Percentiles rank a stretch among this genome's conserved stretches.
Evolutionary conservation across 169 alveolate species (phyloP).

Genomic region (Eimeria sp.): DNA sequence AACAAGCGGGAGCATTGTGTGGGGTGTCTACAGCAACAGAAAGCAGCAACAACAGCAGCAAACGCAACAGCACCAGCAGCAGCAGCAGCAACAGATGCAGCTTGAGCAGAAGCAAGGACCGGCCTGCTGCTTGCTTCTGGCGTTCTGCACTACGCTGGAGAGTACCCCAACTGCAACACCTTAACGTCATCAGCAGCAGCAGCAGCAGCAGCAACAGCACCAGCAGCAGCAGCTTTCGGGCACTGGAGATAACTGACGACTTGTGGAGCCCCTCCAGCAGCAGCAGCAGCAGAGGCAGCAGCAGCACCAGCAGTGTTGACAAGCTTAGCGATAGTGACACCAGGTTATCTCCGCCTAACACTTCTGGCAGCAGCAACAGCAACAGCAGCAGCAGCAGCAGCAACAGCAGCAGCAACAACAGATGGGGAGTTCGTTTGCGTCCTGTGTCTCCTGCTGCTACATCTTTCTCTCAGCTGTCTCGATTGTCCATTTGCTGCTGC

Average conservation of each 20-base stretch:
- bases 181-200: constrained; percentile 13
- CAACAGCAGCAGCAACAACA: constrained; percentile 37
- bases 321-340: neutral
- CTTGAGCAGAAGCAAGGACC: too few species aligned
- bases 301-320: neutral
- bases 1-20: too few species aligned
- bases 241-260: neutral
- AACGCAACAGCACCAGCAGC: too few species aligned
- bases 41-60: too few species aligned
- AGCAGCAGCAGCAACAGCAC: neutral
- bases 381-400: constrained; percentile 33
- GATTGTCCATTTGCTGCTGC: neutral
- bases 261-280: neutral
- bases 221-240: neutral
- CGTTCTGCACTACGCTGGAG: too few species aligned
- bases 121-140: too few species aligned
- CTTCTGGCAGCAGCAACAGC: neutral
- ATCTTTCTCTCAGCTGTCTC: neutral
- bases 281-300: constrained; percentile 26
- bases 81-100: too few species aligned
- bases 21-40: too few species aligned
- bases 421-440: neutral
- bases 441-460: neutral
- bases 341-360: neutral
- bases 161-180: neutral